phyloP scores from a whole-genome alignment of 305 asterid genomes.

The Fraxinus baroniana region DNA sequence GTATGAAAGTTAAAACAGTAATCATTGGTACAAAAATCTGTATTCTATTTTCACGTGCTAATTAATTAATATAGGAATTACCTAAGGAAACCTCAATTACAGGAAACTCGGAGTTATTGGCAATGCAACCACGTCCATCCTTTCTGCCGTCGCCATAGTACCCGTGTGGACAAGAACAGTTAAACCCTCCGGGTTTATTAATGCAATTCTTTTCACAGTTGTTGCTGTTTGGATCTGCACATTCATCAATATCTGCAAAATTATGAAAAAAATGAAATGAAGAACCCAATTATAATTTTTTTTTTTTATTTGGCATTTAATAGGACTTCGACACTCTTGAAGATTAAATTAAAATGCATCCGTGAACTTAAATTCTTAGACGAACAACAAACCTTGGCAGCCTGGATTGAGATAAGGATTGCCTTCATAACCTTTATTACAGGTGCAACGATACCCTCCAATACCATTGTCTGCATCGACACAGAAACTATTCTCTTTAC shows the following conservation, averaged over 20 bases:
- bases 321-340: no score
- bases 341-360: no score
- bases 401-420: conserved; percentile 27
- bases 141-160: conserved; percentile 31
- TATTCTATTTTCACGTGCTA: background rate
- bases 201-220: conserved; percentile 17
- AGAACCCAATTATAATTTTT: no score
- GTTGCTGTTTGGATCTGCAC: background rate
- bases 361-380: no score
- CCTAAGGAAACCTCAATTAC: conserved; percentile 28
- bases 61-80: background rate
- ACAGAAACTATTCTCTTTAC: conserved; percentile 19
- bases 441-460: conserved; percentile 25
- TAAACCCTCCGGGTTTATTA: conserved; percentile 24
- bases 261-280: background rate
- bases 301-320: no score
- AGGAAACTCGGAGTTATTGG: conserved; percentile 23
- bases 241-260: background rate
- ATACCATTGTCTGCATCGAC: conserved; percentile 7
- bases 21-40: background rate
- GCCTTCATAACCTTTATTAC: conserved; percentile 12
- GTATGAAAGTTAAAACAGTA: background rate
- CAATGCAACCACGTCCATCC: conserved; percentile 30
- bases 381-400: conserved; percentile 21
- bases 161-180: conserved; percentile 32